Percentiles rank a stretch among this genome's conserved stretches.
phyloP scores from a whole-genome alignment of 352 stramenopile genomes.

The Phytophthora pseudosyringae region DNA sequence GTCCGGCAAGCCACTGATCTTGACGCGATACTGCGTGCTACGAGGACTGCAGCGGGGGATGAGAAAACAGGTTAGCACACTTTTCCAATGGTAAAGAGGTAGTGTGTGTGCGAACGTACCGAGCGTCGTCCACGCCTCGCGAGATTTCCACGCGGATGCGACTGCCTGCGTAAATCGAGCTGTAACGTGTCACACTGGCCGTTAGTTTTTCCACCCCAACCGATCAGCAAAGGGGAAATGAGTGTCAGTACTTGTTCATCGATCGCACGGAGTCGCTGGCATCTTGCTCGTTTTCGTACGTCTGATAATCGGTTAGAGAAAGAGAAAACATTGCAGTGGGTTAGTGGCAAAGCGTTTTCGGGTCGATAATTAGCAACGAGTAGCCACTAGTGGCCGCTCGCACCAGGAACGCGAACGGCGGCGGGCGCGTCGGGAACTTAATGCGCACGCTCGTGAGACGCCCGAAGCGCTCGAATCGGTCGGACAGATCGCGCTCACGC shows the following conservation, averaged over 20 bases:
- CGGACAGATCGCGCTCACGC: constrained; percentile 61
- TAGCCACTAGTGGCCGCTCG: constrained; percentile 9
- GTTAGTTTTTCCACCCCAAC: background rate
- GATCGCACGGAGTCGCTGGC: constrained; percentile 58
- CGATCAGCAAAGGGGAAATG: background rate
- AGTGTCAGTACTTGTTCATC: constrained; percentile 57
- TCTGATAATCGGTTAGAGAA: constrained; percentile 33
- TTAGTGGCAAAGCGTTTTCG: background rate
- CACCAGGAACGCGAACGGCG: constrained; percentile 71
- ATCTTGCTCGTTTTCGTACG: constrained; percentile 64
- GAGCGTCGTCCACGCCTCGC: constrained; percentile 27
- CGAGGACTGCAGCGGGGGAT: constrained; percentile 27
- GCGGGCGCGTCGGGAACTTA: constrained; percentile 59
- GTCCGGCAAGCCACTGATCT: constrained; percentile 48
- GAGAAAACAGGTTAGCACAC: constrained; percentile 7
- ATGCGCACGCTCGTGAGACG: constrained; percentile 49
- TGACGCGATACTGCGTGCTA: constrained; percentile 63
- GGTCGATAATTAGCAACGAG: background rate
- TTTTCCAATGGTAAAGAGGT: background rate
- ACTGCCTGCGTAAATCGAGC: constrained; percentile 40
- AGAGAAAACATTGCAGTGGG: background rate
- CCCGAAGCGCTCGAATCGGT: constrained; percentile 62
- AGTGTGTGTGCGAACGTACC: constrained; percentile 16
- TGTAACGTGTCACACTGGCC: constrained; percentile 4
- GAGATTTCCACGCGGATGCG: constrained; percentile 67